Evolutionary conservation across 177 flowering plant species (phyloP).

Genomic region (Vitis hybrid): DNA sequence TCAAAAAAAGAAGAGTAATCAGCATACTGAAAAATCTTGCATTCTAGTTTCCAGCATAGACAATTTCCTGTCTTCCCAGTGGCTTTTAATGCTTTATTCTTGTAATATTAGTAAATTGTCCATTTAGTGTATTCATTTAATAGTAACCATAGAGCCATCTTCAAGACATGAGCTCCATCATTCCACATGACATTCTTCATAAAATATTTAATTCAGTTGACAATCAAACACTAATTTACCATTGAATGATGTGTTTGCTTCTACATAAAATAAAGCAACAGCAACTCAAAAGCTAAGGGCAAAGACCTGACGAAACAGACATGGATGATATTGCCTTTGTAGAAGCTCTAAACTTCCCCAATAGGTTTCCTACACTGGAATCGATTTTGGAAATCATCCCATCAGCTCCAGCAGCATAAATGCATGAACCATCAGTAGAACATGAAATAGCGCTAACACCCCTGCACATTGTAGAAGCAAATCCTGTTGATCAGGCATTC

Average conservation of each 20-base stretch:
- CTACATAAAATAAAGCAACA: not conserved
- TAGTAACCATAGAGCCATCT: too few relatives aligned
- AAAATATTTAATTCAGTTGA: too few relatives aligned
- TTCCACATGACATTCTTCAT: too few relatives aligned
- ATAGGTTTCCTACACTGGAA: conserved; percentile 50
- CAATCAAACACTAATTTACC: not conserved
- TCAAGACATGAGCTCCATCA: too few relatives aligned
- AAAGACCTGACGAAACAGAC: conserved; percentile 73
- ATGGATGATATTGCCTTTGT: conserved; percentile 70
- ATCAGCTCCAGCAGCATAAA: conserved; percentile 86
- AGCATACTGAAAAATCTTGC: not conserved
- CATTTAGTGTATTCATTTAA: too few relatives aligned
- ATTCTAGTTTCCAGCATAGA: too few relatives aligned
- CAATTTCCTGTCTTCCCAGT: too few relatives aligned
- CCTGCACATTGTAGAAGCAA: conserved; percentile 38
- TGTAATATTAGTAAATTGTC: too few relatives aligned
- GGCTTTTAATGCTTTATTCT: too few relatives aligned
- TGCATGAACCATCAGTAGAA: conserved; percentile 44
- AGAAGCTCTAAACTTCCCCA: conserved; percentile 77
- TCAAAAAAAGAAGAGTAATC: conserved; percentile 1
- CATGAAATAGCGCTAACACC: conserved; percentile 75
- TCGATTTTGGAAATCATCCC: conserved; percentile 88
- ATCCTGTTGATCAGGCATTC: not conserved
- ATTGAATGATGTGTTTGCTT: not conserved
- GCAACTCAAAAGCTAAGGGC: not conserved